Base-by-base conservation (phyloP, 257 asterid genomes). In the Fraxinus pennsylvanica region DNA sequence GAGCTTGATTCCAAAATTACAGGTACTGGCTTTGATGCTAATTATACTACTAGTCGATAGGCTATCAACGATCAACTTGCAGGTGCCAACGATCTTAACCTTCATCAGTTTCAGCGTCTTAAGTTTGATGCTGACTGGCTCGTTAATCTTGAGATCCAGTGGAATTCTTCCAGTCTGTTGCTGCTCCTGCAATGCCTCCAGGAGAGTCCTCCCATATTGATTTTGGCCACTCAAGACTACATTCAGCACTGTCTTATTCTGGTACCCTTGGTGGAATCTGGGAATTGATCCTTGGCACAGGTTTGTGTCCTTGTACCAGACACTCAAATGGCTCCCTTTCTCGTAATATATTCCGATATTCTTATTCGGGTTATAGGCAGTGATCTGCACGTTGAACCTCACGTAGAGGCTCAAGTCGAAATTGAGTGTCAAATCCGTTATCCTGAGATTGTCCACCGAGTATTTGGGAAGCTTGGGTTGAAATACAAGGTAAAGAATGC, bases 271-370 rank as follows among this genome's bases (percentile, higher is more conserved):
- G 90, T 94, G 91, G 85, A 94, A 92, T 74, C 79, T 85, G 63
- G 97, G 97, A 38, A 92, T 80, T 2, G 91, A 76, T 52, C 97
- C 98, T 71, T 88, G 91, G 75, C 98, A 92, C 52, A 92, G 93
- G 17, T 88, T 83, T 3, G 91, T 92, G 78, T 69, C 86, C 76
- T 81, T 87, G 90, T 94, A 91, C 98, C 98, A 94, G 6, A 91
- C 94, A 29, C 91, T 92, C 84, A 94, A 67, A 70, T 74, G 91
- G 80, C 97, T 92, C 61, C 98, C 98, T 77, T 81, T 86, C 84
- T 92, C 94, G 15, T 92, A 94, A 87, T 92, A 89, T n/a, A 94
- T 91, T 5, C 98, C 97, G 30, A 94, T 92, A 85, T 89, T 92
- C 70, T 91, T 85, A 81, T 94, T 94, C 1, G 97, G 97, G 81